Percentiles rank a stretch among this genome's conserved stretches.
Evolutionary conservation across 257 asterid species (phyloP).

Genomic region (Capsicum pubescens): DNA sequence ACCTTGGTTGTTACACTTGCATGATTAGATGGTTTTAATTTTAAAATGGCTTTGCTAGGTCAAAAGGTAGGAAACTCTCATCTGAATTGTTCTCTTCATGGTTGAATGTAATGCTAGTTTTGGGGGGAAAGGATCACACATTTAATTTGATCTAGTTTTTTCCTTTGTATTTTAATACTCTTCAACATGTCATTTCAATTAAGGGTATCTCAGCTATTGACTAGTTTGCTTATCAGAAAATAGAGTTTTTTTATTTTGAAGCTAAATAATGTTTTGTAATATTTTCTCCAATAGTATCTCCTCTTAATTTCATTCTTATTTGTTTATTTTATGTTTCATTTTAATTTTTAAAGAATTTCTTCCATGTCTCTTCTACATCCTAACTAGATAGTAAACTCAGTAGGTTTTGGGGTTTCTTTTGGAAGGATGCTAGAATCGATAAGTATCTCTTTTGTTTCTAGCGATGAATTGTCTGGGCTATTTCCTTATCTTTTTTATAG

Average conservation of each 20-base stretch:
- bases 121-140: background rate
- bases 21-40: background rate
- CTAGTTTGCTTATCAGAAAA: background rate
- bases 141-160: background rate
- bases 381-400: conserved; percentile 18
- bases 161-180: background rate
- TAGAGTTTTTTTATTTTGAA: background rate
- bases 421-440: conserved; percentile 70
- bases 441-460: background rate
- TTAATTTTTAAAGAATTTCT: background rate
- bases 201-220: background rate
- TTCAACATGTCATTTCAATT: conserved; percentile 5
- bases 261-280: background rate
- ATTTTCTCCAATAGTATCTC: background rate
- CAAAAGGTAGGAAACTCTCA: background rate
- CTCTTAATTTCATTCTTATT: background rate
- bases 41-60: background rate
- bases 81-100: background rate
- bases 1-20: background rate
- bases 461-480: background rate
- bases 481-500: background rate
- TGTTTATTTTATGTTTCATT: too few species aligned
- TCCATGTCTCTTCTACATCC: background rate
- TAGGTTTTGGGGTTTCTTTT: conserved; percentile 65
- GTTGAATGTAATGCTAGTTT: conserved; percentile 13